Evolutionary conservation across 2,329 filamentous ascomycete genomes (phyloP), one percentile per base, ranked within the genome.

Genomic region (Nemania diffusa): DNA sequence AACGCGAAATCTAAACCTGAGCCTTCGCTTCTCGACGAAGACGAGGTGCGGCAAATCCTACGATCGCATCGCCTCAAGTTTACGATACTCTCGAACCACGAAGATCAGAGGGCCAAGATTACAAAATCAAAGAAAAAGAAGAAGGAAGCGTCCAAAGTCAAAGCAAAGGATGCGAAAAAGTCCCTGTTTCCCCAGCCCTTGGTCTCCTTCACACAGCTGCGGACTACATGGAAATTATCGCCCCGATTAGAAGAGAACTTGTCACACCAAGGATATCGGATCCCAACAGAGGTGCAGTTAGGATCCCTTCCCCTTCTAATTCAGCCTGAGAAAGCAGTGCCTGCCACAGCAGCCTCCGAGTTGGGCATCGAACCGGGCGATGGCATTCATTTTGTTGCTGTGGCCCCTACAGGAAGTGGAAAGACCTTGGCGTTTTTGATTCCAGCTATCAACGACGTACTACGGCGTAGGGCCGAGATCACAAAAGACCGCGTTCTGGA

Each of bases 371-470:
- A 71, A 29, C 69, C 71, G 6, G 46, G 70, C 6, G 69, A 73
- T 57, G 79, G 78, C 13, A 83, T 95, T 4, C 91, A 99, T 81
- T 88, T 99, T 44, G 80, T 99, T 69, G 92, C 93, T 0, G 90
- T 98, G 50, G 96, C 96, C 2, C 96, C 96, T 1, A 99, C 96
- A 0, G 96, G 96, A 26, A 98, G 95, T 78, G 96, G 96, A 51
- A 99, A 99, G 84, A 99, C 96, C 0, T 83, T 99, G 70, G 93
- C 94, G 20, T 99, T 97, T 75, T 80, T 98, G 74, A 92, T 99
- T 48, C 94, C 95, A 0, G 86, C 94, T 2, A 89, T 99, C 73
- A 91, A 97, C 76, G 86, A 88, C 52, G 89, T 97, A 48, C 83
- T 92, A 72, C 84, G 85, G 68, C 81, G 86, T 60, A 81, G 86